Conservation (phyloP, 1,139 yeast genomes). For the Yamadazyma songkhlaensis region DNA sequence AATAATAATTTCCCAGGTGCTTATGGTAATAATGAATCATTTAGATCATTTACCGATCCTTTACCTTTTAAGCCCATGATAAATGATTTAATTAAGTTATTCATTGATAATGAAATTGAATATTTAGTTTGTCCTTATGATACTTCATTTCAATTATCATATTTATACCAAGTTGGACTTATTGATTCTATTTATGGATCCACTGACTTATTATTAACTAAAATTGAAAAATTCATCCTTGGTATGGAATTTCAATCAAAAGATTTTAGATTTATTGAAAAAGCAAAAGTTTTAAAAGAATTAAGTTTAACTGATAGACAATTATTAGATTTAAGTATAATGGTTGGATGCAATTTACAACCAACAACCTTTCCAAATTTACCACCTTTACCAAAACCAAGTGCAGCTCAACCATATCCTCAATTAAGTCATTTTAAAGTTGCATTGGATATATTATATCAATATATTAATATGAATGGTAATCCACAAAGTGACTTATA, state of each 20-base stretch:
- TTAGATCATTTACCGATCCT: slow-evolving; percentile 47
- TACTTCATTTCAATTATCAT: slow-evolving; percentile 79
- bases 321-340: slow-evolving; percentile 69
- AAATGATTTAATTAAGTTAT: slow-evolving; percentile 54
- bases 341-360: slow-evolving; percentile 77
- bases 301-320: slow-evolving; percentile 60
- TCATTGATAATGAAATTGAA: slow-evolving; percentile 57
- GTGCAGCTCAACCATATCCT: slow-evolving; percentile 42
- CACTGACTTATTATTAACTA: slow-evolving; percentile 67
- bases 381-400: slow-evolving; percentile 51
- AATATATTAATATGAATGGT: slow-evolving; percentile 30
- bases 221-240: slow-evolving; percentile 67
- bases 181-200: slow-evolving; percentile 85
- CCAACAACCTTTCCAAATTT: slow-evolving; percentile 59
- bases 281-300: slow-evolving; percentile 56
- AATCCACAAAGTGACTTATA: slow-evolving; percentile 27
- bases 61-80: slow-evolving; percentile 48
- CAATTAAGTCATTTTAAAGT: slow-evolving; percentile 43
- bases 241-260: slow-evolving; percentile 67
- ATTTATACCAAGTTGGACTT: slow-evolving; percentile 51
- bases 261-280: slow-evolving; percentile 67
- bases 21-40: slow-evolving; percentile 34
- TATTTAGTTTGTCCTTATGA: slow-evolving; percentile 81
- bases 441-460: slow-evolving; percentile 43
- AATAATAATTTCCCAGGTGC: slow-evolving; percentile 19